Percentiles rank a stretch among this genome's conserved stretches.
Evolutionary conservation across 768 basidiomycete species (phyloP).

Genomic region (Lyophyllum decastes): DNA sequence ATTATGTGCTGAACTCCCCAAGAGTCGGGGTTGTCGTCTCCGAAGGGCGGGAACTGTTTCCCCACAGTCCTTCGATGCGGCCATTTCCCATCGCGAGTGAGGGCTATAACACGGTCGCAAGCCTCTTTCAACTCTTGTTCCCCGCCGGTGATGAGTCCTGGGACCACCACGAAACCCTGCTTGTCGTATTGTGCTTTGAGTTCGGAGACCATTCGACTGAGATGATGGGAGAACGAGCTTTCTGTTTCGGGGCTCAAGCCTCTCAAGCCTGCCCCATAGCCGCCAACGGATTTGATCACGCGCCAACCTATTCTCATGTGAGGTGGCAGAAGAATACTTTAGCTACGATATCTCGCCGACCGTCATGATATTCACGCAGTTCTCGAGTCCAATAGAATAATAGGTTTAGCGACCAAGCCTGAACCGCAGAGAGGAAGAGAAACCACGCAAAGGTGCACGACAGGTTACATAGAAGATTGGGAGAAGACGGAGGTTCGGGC

Average conservation of each 20-base stretch:
- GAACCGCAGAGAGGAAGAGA: no score
- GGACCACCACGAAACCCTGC: constrained; percentile 68
- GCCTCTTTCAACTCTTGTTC: constrained; percentile 48
- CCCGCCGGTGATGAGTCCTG: constrained; percentile 47
- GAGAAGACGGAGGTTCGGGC: background rate
- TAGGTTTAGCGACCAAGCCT: no score
- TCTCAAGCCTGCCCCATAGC: background rate
- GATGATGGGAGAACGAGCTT: background rate
- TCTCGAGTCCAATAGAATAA: no score
- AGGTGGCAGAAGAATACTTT: no score
- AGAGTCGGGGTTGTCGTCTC: constrained; percentile 57
- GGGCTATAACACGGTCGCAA: constrained; percentile 47
- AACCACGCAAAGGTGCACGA: no score
- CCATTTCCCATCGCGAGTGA: constrained; percentile 65
- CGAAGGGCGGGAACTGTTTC: constrained; percentile 78
- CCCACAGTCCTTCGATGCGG: constrained; percentile 70
- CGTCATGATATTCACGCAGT: no score
- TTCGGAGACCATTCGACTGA: constrained; percentile 17
- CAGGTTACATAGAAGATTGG: no score
- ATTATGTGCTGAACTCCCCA: constrained; percentile 86
- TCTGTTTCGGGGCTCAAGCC: background rate
- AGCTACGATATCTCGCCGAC: no score
- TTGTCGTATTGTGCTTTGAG: constrained; percentile 56
- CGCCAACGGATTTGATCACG: background rate
- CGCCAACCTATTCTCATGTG: background rate